Evolutionary conservation across 2,329 filamentous ascomycete genomes (phyloP), one percentile per base, ranked within the genome.

Genomic region (Mycogone perniciosa): DNA sequence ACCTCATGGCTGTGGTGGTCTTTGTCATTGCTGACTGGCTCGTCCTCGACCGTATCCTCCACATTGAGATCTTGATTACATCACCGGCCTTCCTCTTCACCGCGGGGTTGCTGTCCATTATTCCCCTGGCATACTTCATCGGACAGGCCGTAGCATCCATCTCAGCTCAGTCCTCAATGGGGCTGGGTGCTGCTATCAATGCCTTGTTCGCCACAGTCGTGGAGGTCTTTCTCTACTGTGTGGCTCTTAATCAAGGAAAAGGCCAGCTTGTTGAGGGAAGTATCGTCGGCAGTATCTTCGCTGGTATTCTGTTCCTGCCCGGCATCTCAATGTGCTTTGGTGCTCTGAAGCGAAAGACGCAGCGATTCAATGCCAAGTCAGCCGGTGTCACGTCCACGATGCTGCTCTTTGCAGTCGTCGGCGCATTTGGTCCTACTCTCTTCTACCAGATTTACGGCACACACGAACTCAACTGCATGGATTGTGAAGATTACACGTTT

Each of bases 381-480:
- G 93, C 93, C 31, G 90, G 93, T 64, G 93, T 97, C 33, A 97
- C 92, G 1, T 96, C 91, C 2, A 99, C 93, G 0, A 99, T 99
- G 93, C 73, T 99, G 51, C 77, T 99, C 7, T 99, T 99, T 65
- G 92, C 93, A 27, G 88, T 95, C 37, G 93, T 99, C 60, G 92
- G 88, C 55, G 89, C 92, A 7, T 99, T 99, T 68, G 87, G 92
- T 0, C 93, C 93, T 3, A 99, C 93, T 0, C 73, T 99, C 10
- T 99, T 99, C 71, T 99, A 97, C 70, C 92, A 99, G 64, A 96
- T 99, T 56, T 97, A 97, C 67, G 95, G 93, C 59, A 96, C 90
- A 44, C 93, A 99, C 64, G 90, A 99, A 71, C 80, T 99, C 47
- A 93, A 89, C 62, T 99, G 93, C 64, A 81, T 82, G 51, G 80